Evolutionary conservation across 2,329 filamentous ascomycete species (phyloP), one percentile per base, ranked within the genome.

Genomic region (Aspergillus uvarum): DNA sequence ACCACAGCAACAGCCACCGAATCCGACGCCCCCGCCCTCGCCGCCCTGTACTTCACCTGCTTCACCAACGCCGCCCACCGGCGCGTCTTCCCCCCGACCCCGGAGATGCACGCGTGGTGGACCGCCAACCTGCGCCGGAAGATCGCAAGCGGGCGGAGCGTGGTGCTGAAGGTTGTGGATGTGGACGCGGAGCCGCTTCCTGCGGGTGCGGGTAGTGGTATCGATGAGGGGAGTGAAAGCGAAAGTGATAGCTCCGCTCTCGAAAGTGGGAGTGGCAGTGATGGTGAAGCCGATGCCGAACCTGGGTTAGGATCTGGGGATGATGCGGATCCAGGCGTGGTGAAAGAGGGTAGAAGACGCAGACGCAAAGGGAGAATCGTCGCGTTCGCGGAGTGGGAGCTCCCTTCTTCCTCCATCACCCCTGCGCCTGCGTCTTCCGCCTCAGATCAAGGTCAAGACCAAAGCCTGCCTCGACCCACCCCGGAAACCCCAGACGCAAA

Each of bases 361-460:
- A 22, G 22, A 8, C 5, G 38, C 16, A 22, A 35, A 5, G n/a
- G 42, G 8, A 63, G 58, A 2, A 57, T 68, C 1, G 65, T 56
- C 7, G 70, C 59, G 7, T 71, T 72, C 21, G 66, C 67, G 29
- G 66, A 68, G 49, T 72, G 70, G 70, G 56, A 63, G n/a, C 58
- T 60, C 8, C 65, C 65, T 2, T 16, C 51, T 16, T 16, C 32
- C 32, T 16, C 32, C 12, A 22, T 16, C 32, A 10, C 32, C 14
- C 38, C 38, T 44, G 14, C 38, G 4, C 16, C 38, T 44, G 12
- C 16, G 3, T n/a, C 14, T 16, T 6, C 14, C 5, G 2, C 16
- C 38, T 16, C 14, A n/a, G 16, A 7, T 19, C 38, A 42, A 14
- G 14, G 1, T 42, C 12, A 42, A 6, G 38, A 5, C 12, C 32